Evolutionary conservation across 1,139 yeast species (phyloP).

Genomic region (Pichia sp.): DNA sequence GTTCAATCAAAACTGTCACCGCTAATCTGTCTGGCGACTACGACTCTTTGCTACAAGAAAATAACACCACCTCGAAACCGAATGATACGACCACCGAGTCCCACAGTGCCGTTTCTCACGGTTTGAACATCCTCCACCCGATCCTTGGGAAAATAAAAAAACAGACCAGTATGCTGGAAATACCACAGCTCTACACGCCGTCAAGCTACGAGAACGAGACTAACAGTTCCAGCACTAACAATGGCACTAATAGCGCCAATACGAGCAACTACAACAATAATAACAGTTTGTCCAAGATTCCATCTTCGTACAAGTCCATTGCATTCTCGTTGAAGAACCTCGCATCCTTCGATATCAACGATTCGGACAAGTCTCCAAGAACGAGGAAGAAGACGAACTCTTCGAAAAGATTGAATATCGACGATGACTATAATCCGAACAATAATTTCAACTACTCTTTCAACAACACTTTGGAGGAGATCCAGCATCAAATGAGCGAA

Average conservation of each 20-base stretch:
- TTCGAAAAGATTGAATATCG: constrained; percentile 8
- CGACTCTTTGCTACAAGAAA: constrained; percentile 4
- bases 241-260: neutral
- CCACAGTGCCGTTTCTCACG: constrained; percentile 5
- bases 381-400: constrained; percentile 4
- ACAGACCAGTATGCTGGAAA: constrained; percentile 3
- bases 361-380: neutral
- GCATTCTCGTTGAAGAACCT: constrained; percentile 16
- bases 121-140: constrained; percentile 13
- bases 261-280: neutral
- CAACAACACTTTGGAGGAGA: constrained; percentile 32
- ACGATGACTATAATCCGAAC: constrained; percentile 30
- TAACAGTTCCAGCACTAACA: neutral
- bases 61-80: neutral
- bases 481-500: constrained; percentile 28
- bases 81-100: neutral
- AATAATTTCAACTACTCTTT: constrained; percentile 31
- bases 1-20: constrained; percentile 1
- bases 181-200: neutral
- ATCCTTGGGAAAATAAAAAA: constrained; percentile 12
- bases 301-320: constrained; percentile 13
- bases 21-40: constrained; percentile 12
- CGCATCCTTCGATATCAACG: neutral
- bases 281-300: neutral
- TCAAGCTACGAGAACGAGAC: neutral